Conservation (phyloP, 108 stramenopile genomes). For the Pseudonitzschia multistriata region DNA sequence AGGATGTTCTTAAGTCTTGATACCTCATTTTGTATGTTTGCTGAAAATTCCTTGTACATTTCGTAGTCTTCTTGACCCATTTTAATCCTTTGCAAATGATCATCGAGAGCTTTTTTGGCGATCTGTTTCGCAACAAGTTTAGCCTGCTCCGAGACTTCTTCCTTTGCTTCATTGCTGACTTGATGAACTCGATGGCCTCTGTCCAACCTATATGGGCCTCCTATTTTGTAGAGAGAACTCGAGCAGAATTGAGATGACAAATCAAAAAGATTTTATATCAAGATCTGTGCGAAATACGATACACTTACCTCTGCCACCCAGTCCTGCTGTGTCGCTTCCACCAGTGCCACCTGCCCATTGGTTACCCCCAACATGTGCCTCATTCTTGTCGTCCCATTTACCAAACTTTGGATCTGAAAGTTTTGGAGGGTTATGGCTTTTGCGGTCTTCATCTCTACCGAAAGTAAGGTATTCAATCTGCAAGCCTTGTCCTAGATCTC, state of each 20-base stretch:
- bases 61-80: constrained; percentile 81
- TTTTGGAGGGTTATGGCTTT: constrained; percentile 30
- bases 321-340: constrained; percentile 88
- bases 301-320: constrained; percentile 67
- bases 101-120: constrained; percentile 66
- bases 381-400: constrained; percentile 67
- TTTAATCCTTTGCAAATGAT: constrained; percentile 68
- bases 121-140: constrained; percentile 54
- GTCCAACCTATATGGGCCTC: constrained; percentile 90
- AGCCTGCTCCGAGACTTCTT: constrained; percentile 75
- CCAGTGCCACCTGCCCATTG: constrained; percentile 92
- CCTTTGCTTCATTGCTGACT: constrained; percentile 84
- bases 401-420: constrained; percentile 60
- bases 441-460: constrained; percentile 24
- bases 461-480: constrained; percentile 24
- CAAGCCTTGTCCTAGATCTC: not conserved
- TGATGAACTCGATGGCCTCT: constrained; percentile 83
- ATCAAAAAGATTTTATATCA: not conserved
- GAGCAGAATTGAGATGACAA: not conserved
- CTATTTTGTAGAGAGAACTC: constrained; percentile 9
- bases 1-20: constrained; percentile 51
- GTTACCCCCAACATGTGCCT: constrained; percentile 85
- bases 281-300: not conserved
- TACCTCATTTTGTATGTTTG: constrained; percentile 59
- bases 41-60: constrained; percentile 57